Evolutionary conservation across 202 grass and related monocot genomes (phyloP).

Genomic region (Alloteropsis angusta): DNA sequence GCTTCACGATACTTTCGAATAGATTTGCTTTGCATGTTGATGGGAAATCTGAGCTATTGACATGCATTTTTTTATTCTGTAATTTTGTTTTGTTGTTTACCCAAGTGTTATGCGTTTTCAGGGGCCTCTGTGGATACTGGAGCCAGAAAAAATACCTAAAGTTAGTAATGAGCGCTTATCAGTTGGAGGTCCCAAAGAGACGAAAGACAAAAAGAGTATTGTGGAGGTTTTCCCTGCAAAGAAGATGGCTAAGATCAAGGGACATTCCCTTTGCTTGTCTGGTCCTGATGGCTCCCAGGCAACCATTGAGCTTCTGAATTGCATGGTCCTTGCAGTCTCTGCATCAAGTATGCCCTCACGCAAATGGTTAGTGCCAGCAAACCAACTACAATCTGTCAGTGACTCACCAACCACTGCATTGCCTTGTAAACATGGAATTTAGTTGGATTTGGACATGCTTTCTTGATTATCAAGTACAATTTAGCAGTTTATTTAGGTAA

Average conservation of each 20-base stretch:
- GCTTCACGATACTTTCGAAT: not conserved
- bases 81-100: not conserved
- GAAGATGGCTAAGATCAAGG: constrained; percentile 63
- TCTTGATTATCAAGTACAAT: not conserved
- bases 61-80: not conserved
- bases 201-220: constrained; percentile 58
- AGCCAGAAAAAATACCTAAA: constrained; percentile 63
- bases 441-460: constrained; percentile 3
- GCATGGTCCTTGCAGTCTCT: constrained; percentile 59
- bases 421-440: not conserved
- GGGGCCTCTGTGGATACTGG: constrained; percentile 84
- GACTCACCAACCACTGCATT: not conserved
- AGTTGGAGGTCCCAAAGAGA: constrained; percentile 46
- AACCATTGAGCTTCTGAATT: constrained; percentile 58
- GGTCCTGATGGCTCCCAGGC: constrained; percentile 38
- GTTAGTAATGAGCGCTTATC: constrained; percentile 42
- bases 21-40: not conserved
- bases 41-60: not conserved
- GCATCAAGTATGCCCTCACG: constrained; percentile 57
- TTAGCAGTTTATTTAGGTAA: not conserved
- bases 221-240: constrained; percentile 70
- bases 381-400: not conserved
- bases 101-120: constrained; percentile 3
- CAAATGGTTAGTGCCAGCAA: constrained; percentile 63
- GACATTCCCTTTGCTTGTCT: constrained; percentile 45